Percentiles rank a stretch among this genome's conserved stretches.
Conservation (phyloP, 1,284 basidiomycete genomes). For the Fomitopsis pinicola region DNA sequence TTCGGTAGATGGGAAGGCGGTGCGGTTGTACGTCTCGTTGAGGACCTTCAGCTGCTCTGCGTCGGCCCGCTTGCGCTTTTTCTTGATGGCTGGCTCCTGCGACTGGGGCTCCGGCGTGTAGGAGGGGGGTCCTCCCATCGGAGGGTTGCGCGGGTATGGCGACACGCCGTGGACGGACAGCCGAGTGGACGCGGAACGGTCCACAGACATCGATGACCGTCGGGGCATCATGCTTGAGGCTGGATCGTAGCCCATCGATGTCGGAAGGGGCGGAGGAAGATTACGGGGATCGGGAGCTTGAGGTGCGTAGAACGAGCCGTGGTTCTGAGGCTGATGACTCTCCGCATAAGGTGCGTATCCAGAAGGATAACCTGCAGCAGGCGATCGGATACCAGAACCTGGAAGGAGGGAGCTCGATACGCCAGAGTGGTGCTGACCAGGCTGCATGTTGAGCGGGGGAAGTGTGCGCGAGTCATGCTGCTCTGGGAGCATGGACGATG, state of each 20-base stretch:
- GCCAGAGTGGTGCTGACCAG: slow-evolving; percentile 21
- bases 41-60: slow-evolving; percentile 73
- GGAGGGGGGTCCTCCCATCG: slow-evolving; percentile 38
- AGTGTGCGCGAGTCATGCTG: slow-evolving; percentile 42
- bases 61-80: slow-evolving; percentile 81
- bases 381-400: slow-evolving; percentile 22
- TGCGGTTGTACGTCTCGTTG: slow-evolving; percentile 74
- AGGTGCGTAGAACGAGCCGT: slow-evolving; percentile 17
- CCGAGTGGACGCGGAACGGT: slow-evolving; percentile 25
- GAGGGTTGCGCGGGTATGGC: slow-evolving; percentile 37
- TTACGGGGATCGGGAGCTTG: slow-evolving; percentile 24
- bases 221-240: slow-evolving; percentile 22
- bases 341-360: slow-evolving; percentile 19
- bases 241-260: slow-evolving; percentile 23
- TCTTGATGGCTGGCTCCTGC: slow-evolving; percentile 70
- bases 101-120: slow-evolving; percentile 26
- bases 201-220: slow-evolving; percentile 27
- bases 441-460: slow-evolving; percentile 41
- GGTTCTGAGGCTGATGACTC: slow-evolving; percentile 15
- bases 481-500: slow-evolving; percentile 40
- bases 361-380: slow-evolving; percentile 19
- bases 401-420: slow-evolving; percentile 16
- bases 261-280: slow-evolving; percentile 27
- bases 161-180: slow-evolving; percentile 28
- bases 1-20: slow-evolving; percentile 81